Base-by-base conservation (phyloP, 257 asterid genomes). In the Eustoma russellianum region DNA sequence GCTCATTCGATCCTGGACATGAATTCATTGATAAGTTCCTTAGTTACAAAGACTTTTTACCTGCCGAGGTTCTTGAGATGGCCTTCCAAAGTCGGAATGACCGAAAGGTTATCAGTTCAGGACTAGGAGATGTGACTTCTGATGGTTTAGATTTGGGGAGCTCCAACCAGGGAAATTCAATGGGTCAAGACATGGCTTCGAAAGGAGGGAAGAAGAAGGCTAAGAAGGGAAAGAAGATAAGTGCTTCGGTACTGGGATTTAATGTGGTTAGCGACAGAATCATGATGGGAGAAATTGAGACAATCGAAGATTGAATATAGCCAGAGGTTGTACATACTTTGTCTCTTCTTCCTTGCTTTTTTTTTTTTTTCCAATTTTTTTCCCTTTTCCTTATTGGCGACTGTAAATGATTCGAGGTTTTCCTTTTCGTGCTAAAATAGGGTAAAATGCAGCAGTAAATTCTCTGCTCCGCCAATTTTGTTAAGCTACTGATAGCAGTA, bases 251-350 rank as follows among this genome's bases (percentile, higher is more conserved):
- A 48, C 57, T 92, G 77, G 99, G 99, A 66, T 88, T 92, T 60
- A 92, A 81, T 33, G 97, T 88, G 50, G 95, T 91, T 55, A 86
- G 98, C 77, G 86, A 82, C 76, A 74, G 98, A 66, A 91, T 91
- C 62, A 88, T 92, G 99, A 92, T 74, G 97, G 99, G 99, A 24
- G 99, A 92, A 84, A 92, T 88, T 73, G 97, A 92, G 83, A 64
- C 83, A 0, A 52, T 77, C 13, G 97, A 92, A 33, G 97, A 88
- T 52, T 92, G n/a, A n/a, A n/a, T 52, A 24, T 47, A 4, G 19
- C 50, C 53, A 66, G 66, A 15, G 48, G 34, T 3, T 73, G 94
- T 86, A 81, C 65, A 80, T 85, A 83, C 78, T 54, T 74, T 70
- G 44, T 48, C 53, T 55, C 43, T 59, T 48, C 74, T 63, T n/a